These are phyloP conservation scores for Aspergillus quadricinctus DNA, from an alignment of 2,329 filamentous ascomycete genomes.

Conservation along the genomic window DNA sequence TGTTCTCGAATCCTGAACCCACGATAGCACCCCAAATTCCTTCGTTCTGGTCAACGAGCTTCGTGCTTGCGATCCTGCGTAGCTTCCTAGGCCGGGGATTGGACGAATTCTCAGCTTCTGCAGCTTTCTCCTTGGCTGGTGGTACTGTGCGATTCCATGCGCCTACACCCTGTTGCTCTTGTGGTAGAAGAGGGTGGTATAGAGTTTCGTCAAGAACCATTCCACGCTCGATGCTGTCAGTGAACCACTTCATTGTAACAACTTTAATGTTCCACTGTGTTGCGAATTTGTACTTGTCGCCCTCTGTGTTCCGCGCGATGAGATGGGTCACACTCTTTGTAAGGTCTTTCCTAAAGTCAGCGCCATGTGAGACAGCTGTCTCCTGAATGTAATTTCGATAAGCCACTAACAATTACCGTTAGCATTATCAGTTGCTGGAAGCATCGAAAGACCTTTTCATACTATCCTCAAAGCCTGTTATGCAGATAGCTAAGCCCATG, in stretches of 20 bases:
- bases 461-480: constrained; percentile 68
- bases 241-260: constrained; percentile 79
- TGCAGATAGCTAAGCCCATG: constrained; percentile 57
- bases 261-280: constrained; percentile 74
- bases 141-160: constrained; percentile 62
- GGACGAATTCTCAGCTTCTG: constrained; percentile 41
- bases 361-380: constrained; percentile 66
- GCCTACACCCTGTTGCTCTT: constrained; percentile 67
- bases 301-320: constrained; percentile 71
- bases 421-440: background rate
- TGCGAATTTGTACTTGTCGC: constrained; percentile 89
- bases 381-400: constrained; percentile 68
- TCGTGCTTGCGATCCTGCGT: constrained; percentile 80
- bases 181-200: constrained; percentile 71
- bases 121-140: constrained; percentile 25
- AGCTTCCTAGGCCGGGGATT: constrained; percentile 72
- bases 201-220: constrained; percentile 87
- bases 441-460: constrained; percentile 22
- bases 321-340: constrained; percentile 84
- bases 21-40: constrained; percentile 90
- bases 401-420: constrained; percentile 43
- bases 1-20: constrained; percentile 39
- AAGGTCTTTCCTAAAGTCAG: constrained; percentile 80
- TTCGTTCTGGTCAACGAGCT: constrained; percentile 72
- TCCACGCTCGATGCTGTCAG: constrained; percentile 74